A percentile compares a stretch with the other conserved stretches of the same genome.
Evolutionary conservation across 2,329 filamentous ascomycete genomes (phyloP).

Genomic region (Diaporthe sp.): DNA sequence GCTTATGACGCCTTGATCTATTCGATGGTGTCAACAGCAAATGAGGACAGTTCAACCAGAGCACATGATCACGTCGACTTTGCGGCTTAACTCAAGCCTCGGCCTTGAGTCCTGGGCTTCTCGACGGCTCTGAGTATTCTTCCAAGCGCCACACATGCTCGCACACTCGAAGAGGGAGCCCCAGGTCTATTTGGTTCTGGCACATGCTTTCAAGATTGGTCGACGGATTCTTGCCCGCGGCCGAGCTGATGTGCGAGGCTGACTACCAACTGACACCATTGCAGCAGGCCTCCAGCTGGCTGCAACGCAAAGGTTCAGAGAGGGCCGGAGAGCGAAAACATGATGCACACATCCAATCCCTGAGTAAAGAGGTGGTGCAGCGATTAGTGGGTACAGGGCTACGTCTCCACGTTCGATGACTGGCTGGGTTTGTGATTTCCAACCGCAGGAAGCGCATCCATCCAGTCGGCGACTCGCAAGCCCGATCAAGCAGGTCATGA

Average conservation of each 20-base stretch:
- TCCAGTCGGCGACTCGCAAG: conserved; percentile 25
- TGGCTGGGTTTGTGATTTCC: conserved; percentile 27
- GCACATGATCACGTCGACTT: background rate
- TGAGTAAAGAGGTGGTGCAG: background rate
- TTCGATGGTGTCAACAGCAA: background rate
- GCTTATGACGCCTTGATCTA: conserved; percentile 1
- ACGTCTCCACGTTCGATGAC: conserved; percentile 25
- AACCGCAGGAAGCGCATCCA: conserved; percentile 28
- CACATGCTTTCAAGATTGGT: background rate
- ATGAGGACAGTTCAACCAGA: background rate
- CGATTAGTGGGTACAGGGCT: conserved; percentile 3
- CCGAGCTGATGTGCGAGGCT: background rate
- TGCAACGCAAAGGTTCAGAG: background rate
- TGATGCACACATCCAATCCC: background rate
- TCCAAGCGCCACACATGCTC: background rate
- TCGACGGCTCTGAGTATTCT: background rate
- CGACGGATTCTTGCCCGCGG: background rate
- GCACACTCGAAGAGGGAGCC: background rate
- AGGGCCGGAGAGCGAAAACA: background rate
- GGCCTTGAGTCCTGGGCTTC: background rate
- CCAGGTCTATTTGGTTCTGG: background rate
- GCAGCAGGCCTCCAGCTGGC: background rate
- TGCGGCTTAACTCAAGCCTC: background rate
- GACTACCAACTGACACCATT: background rate
- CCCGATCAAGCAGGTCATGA: conserved; percentile 31